A percentile compares a stretch with the other conserved stretches of the same genome.
phyloP scores from a whole-genome alignment of 768 basidiomycete genomes.

The Boletus eberwhitei region DNA sequence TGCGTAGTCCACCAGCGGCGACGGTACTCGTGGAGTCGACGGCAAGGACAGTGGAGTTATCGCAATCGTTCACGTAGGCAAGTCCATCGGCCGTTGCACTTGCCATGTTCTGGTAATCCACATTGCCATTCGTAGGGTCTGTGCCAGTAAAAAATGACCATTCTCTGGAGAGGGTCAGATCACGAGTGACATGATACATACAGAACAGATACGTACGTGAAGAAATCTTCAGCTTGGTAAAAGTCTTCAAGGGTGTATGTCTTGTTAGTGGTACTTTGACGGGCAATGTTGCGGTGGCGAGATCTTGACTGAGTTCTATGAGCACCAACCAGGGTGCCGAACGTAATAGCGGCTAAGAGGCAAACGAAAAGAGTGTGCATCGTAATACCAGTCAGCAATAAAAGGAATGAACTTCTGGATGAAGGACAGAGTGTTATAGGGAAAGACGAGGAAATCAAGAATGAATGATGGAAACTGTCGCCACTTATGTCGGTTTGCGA shows the following conservation, averaged over 20 bases:
- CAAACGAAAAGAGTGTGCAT: conserved; percentile 35
- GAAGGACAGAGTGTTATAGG: not conserved
- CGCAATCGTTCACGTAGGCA: conserved; percentile 54
- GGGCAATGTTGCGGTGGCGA: conserved; percentile 28
- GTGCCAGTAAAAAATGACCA: conserved; percentile 62
- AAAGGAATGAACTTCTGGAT: conserved; percentile 10
- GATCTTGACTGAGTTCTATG: conserved; percentile 24
- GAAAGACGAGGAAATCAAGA: not conserved
- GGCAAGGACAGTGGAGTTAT: conserved; percentile 55
- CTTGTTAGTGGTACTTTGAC: conserved; percentile 21
- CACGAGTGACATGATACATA: not conserved
- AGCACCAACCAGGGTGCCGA: conserved; percentile 38
- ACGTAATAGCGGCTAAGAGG: conserved; percentile 31
- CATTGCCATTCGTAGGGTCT: conserved; percentile 72
- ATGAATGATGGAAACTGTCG: not conserved
- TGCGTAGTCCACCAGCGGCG: conserved; percentile 49
- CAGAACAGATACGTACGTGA: conserved; percentile 44
- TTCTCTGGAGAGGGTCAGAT: conserved; percentile 37
- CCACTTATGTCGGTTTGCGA: conserved; percentile 3
- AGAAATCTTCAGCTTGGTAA: conserved; percentile 53
- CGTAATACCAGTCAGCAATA: conserved; percentile 4
- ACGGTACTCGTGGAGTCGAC: conserved; percentile 58
- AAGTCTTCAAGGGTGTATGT: conserved; percentile 38
- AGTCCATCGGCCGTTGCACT: conserved; percentile 52
- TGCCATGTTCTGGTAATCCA: conserved; percentile 51